Percentiles rank a stretch among this genome's conserved stretches.
Conservation (phyloP, 208 protist species). For the Wallacemonas collosoma region DNA sequence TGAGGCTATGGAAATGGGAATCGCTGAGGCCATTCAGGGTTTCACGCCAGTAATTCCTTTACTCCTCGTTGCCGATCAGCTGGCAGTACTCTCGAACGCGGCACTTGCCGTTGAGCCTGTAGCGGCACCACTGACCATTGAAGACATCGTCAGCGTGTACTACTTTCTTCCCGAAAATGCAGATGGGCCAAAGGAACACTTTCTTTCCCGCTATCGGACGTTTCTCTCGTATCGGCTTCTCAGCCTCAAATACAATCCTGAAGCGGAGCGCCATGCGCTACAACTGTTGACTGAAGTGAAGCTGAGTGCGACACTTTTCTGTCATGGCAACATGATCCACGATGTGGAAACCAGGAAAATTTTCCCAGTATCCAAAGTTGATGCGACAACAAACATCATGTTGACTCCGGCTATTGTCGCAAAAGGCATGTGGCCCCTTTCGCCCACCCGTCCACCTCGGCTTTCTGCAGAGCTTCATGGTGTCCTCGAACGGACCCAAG, state of each 20-base stretch:
- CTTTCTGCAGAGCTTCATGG: background rate
- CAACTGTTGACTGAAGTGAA: slow-evolving; percentile 40
- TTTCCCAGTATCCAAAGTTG: background rate
- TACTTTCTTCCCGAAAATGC: slow-evolving; percentile 49
- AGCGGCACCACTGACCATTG: slow-evolving; percentile 31
- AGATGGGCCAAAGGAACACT: slow-evolving; percentile 36
- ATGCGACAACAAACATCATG: background rate
- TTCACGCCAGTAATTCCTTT: slow-evolving; percentile 24
- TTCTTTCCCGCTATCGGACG: slow-evolving; percentile 35
- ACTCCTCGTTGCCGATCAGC: background rate
- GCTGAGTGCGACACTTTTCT: slow-evolving; percentile 47
- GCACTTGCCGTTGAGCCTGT: background rate
- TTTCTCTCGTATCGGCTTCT: slow-evolving; percentile 44
- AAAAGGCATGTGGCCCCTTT: slow-evolving; percentile 32
- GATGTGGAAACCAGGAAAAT: background rate
- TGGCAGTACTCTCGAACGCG: background rate
- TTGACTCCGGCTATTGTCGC: slow-evolving; percentile 25
- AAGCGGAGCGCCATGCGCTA: slow-evolving; percentile 32
- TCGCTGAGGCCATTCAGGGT: slow-evolving; percentile 30
- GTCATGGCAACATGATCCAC: slow-evolving; percentile 49
- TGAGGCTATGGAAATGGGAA: slow-evolving; percentile 45
- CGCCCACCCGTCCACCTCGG: background rate
- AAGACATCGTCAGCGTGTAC: slow-evolving; percentile 47
- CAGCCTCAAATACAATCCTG: slow-evolving; percentile 27
- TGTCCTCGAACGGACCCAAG: background rate